Percentiles rank a stretch among this genome's conserved stretches.
phyloP scores from a whole-genome alignment of 345 rosid species.

The Populus tremula region DNA sequence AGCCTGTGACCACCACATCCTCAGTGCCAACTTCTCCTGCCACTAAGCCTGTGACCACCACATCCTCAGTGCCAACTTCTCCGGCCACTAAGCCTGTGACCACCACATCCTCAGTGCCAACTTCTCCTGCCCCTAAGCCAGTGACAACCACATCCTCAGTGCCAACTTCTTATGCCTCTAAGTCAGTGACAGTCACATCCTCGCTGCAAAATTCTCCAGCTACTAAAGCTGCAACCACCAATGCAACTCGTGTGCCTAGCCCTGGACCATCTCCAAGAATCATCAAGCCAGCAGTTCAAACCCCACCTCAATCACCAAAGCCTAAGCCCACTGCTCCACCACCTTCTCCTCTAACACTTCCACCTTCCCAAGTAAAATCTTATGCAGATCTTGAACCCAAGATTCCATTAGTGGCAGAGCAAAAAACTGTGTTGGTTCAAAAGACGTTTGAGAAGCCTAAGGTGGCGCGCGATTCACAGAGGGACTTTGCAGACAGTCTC shows the following conservation, averaged over 20 bases:
- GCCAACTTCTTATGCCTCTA: slow-evolving; percentile 38
- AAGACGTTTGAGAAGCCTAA: slow-evolving; percentile 42
- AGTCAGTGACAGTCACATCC: slow-evolving; percentile 16
- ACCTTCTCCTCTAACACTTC: slow-evolving; percentile 74
- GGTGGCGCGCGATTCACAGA: slow-evolving; percentile 8
- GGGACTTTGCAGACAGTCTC: slow-evolving; percentile 12
- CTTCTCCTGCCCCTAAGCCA: slow-evolving; percentile 6
- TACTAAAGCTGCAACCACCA: background rate
- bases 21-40: slow-evolving; percentile 12
- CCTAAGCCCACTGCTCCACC: slow-evolving; percentile 41
- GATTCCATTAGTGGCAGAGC: slow-evolving; percentile 52
- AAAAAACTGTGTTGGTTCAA: slow-evolving; percentile 61
- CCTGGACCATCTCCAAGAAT: slow-evolving; percentile 24
- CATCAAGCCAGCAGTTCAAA: slow-evolving; percentile 21
- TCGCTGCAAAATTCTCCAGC: slow-evolving; percentile 9
- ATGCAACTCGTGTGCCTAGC: slow-evolving; percentile 1
- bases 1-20: background rate
- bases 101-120: slow-evolving; percentile 1
- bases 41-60: background rate
- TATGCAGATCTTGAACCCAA: slow-evolving; percentile 33
- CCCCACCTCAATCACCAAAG: slow-evolving; percentile 46
- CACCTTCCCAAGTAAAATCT: slow-evolving; percentile 54
- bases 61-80: slow-evolving; percentile 14
- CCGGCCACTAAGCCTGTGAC: background rate
- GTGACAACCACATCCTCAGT: slow-evolving; percentile 11